Evolutionary conservation across 2,329 filamentous ascomycete species (phyloP).

Genomic region (Phialocephala sp.): DNA sequence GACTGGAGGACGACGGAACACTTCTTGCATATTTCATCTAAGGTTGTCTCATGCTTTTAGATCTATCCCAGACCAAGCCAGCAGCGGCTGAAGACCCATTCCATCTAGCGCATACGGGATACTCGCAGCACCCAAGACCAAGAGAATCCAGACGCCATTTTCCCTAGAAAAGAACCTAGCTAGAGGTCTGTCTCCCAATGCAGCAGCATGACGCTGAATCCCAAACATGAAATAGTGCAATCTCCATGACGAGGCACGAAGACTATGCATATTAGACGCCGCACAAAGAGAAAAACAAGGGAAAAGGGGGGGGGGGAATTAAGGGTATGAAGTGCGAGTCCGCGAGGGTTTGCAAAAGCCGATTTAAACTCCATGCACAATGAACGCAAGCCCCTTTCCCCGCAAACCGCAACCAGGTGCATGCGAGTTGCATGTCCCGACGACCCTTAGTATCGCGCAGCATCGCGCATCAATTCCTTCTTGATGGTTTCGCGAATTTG

Average conservation of each 20-base stretch:
- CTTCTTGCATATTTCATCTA: constrained; percentile 5
- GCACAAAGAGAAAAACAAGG: background rate
- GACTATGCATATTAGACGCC: constrained; percentile 6
- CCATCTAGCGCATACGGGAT: background rate
- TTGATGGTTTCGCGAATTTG: constrained; percentile 50
- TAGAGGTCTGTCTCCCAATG: background rate
- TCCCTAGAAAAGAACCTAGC: background rate
- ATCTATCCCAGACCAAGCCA: background rate
- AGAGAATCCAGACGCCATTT: constrained; percentile 5
- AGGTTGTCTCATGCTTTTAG: background rate
- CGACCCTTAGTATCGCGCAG: constrained; percentile 15
- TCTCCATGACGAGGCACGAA: background rate
- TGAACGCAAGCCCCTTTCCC: background rate
- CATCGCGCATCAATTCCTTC: constrained; percentile 25
- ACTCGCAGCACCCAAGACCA: background rate
- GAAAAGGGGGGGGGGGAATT: background rate
- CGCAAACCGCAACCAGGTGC: constrained; percentile 6
- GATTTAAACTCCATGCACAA: constrained; percentile 5
- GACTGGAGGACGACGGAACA: background rate
- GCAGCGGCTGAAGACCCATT: background rate
- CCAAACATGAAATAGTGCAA: background rate
- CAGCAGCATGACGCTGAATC: constrained; percentile 1
- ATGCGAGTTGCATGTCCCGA: constrained; percentile 9
- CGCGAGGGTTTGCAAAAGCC: background rate
- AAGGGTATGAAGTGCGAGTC: background rate